These are phyloP conservation scores for Zygosaccharomyces bailii DNA, from an alignment of 805 yeast species.

Conservation along the genomic window DNA sequence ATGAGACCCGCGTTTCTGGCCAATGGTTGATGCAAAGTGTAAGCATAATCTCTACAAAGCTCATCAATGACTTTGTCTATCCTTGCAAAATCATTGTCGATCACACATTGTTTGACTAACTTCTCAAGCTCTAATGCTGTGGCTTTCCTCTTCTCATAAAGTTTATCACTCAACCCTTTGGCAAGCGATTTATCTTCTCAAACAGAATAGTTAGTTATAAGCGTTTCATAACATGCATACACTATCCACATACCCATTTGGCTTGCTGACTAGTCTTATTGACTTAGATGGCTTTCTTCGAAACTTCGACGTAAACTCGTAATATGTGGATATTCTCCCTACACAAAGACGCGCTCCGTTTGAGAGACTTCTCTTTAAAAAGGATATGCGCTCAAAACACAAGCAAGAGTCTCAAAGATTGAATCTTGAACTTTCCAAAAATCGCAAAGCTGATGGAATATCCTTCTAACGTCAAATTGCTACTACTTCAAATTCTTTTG, in stretches of 20 bases:
- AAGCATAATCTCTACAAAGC: slow-evolving; percentile 70
- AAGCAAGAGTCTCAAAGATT: not conserved
- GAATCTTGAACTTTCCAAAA: not conserved
- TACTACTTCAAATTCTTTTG: slow-evolving; percentile 29
- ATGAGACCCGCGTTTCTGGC: slow-evolving; percentile 94
- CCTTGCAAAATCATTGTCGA: slow-evolving; percentile 30
- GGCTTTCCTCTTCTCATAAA: slow-evolving; percentile 72
- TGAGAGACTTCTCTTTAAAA: no score
- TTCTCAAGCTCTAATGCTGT: slow-evolving; percentile 79
- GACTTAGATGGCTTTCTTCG: not conserved
- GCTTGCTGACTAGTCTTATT: no score
- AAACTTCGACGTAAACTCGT: no score
- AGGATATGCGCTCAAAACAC: no score
- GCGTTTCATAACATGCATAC: not conserved
- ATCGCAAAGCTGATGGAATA: slow-evolving; percentile 13
- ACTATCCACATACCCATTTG: not conserved
- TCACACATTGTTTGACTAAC: slow-evolving; percentile 59
- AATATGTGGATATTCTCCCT: not conserved
- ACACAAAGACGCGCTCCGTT: not conserved
- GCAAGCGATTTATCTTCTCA: slow-evolving; percentile 55
- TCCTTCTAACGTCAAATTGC: slow-evolving; percentile 26
- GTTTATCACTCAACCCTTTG: slow-evolving; percentile 66
- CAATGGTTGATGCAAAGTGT: slow-evolving; percentile 79
- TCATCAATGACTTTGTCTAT: slow-evolving; percentile 62
- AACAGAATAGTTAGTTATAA: slow-evolving; percentile 3